A percentile compares a stretch with the other conserved stretches of the same genome.
These are phyloP conservation scores for Fagopyrum tataricum DNA, from an alignment of 148 eudicot genomes.

Conservation along the genomic window DNA sequence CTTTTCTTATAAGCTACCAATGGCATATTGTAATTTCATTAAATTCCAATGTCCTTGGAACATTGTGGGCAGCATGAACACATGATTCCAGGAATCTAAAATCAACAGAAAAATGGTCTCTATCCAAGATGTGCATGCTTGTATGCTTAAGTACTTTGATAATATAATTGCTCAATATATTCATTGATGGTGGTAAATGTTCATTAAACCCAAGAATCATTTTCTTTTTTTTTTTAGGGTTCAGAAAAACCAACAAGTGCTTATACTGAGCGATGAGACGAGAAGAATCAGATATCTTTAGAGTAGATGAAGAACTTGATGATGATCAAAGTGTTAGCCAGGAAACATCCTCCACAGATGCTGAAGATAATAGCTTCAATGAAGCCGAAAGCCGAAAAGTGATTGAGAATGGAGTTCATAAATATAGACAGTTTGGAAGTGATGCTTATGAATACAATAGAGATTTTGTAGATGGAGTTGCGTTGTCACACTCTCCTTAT, in stretches of 20 bases:
- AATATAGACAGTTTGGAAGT: not conserved
- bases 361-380: not conserved
- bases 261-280: not conserved
- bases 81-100: not conserved
- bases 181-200: not conserved
- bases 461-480: not conserved
- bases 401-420: not conserved
- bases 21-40: not conserved
- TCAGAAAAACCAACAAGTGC: not conserved
- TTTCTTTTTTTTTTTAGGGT: not conserved
- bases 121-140: slow-evolving; percentile 5
- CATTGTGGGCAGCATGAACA: not conserved
- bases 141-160: not conserved
- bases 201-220: not conserved
- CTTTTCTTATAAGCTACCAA: not conserved
- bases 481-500: slow-evolving; percentile 3
- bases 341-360: not conserved
- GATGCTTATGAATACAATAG: not conserved
- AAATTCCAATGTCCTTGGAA: not conserved
- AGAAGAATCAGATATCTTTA: not conserved
- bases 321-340: slow-evolving; percentile 4
- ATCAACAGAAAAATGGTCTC: not conserved
- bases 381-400: not conserved
- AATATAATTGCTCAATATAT: not conserved
- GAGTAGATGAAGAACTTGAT: slow-evolving; percentile 5